Percentiles rank a stretch among this genome's conserved stretches.
Conservation (phyloP, 768 basidiomycete genomes). For the Multifurca ochricompacta region DNA sequence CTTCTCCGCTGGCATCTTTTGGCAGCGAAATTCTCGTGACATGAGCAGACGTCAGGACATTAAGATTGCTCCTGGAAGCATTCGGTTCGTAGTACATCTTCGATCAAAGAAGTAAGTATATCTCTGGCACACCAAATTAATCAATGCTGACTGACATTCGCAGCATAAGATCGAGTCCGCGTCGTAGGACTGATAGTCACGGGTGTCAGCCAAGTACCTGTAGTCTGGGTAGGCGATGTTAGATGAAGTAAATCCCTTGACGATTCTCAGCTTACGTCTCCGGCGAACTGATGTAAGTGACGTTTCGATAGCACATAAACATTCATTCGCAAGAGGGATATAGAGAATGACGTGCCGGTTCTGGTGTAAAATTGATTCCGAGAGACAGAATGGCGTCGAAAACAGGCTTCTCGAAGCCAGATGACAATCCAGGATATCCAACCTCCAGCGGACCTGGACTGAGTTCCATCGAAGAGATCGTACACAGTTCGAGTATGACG, state of each 20-base stretch:
- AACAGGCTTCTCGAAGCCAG: constrained; percentile 8
- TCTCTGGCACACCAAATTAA: too few relatives aligned
- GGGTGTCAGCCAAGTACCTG: constrained; percentile 7
- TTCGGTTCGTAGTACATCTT: constrained; percentile 23
- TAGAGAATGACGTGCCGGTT: constrained; percentile 1
- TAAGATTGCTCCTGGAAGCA: constrained; percentile 19
- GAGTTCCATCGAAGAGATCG: not conserved
- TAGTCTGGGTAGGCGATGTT: constrained; percentile 6
- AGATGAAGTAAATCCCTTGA: not conserved
- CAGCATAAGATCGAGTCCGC: constrained; percentile 11
- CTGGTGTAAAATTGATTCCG: not conserved
- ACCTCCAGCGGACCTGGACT: constrained; percentile 13
- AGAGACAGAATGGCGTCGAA: not conserved
- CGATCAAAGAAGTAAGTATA: not conserved
- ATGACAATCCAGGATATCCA: not conserved
- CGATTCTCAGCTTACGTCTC: constrained; percentile 8
- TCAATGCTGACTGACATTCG: constrained; percentile 3
- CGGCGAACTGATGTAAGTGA: constrained; percentile 9
- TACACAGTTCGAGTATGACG: not conserved
- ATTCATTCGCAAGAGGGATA: too few relatives aligned
- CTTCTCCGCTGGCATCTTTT: not conserved
- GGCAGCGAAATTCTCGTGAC: constrained; percentile 9
- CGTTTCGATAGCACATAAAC: too few relatives aligned
- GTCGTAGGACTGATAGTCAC: constrained; percentile 2
- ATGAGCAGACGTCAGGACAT: constrained; percentile 21